Evolutionary conservation across 306 rosid genomes (phyloP).

Genomic region (Glycyrrhiza uralensis): DNA sequence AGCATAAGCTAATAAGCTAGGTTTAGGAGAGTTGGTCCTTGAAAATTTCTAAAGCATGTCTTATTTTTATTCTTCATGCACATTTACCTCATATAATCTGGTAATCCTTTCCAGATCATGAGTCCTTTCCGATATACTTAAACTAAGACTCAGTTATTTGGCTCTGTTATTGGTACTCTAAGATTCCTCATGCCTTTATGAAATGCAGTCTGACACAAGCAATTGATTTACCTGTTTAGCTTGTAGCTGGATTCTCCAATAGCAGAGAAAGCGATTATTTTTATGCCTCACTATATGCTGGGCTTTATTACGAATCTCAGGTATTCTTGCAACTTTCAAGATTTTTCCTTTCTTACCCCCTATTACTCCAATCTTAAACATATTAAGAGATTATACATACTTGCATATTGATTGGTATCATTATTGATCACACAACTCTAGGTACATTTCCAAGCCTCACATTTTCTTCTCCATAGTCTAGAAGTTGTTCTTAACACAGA

Average conservation of each 20-base stretch:
- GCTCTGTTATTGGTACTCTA: not conserved
- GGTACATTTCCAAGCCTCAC: slow-evolving; percentile 1
- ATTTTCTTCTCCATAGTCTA: not conserved
- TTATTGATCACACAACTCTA: not conserved
- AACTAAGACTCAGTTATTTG: not conserved
- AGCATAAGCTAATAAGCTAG: not conserved
- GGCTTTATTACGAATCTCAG: slow-evolving; percentile 84
- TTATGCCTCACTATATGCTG: slow-evolving; percentile 80
- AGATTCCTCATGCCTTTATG: slow-evolving; percentile 3
- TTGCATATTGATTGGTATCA: slow-evolving; percentile 1
- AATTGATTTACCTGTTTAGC: slow-evolving; percentile 44
- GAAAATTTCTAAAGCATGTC: not conserved
- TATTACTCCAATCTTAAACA: not conserved
- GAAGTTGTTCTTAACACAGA: not conserved
- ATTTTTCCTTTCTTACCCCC: not conserved
- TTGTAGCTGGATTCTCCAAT: slow-evolving; percentile 72
- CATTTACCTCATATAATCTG: not conserved
- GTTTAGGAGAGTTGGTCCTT: not conserved
- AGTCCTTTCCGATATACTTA: not conserved
- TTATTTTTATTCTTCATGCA: not conserved
- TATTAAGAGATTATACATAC: not conserved
- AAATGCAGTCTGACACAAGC: slow-evolving; percentile 27
- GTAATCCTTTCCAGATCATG: not conserved
- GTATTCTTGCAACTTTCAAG: slow-evolving; percentile 38
- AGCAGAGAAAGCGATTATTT: slow-evolving; percentile 60